Evolutionary conservation across 2,329 filamentous ascomycete species (phyloP), one percentile per base, ranked within the genome.

Genomic region (Colletotrichum sansevieriae): DNA sequence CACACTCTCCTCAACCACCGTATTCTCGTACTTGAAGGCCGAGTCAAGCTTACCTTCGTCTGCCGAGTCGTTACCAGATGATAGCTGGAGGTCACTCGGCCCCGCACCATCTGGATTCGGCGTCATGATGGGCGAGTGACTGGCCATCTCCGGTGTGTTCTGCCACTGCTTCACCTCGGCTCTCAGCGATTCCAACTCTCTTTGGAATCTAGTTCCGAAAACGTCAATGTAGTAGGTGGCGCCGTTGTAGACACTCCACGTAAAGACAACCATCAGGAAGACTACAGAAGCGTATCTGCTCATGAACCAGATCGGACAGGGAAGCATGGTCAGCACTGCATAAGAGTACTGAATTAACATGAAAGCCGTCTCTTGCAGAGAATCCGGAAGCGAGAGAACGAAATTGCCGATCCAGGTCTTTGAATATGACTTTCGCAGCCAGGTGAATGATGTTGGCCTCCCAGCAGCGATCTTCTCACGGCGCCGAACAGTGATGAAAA

Each of bases 141-240:
- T 65, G 65, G 75, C 76, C 9, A 83, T 73, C 15, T 89, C 87
- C 1, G 88, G 85, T 37, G 82, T 86, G 70, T 83, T 85, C 79
- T 97, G 94, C 93, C 94, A 97, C 78, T 94, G 95, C 52, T 91
- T 88, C 9, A 99, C 94, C 76, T 99, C 96, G 63, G 89, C 89
- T 80, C 92, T 95, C 82, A 99, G 87, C 60, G 91, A 87, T 77
- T 99, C 95, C 12, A 99, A 85, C 79, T 99, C 96, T 77, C 95
- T 97, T 83, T 99, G 94, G 84, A 99, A 98, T 2, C 95, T 90
- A 75, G 93, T 97, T 62, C 97, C 96, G 78, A 98, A 99, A 2
- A 98, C 93, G 75, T 99, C 96, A 76, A 99, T 98, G 80, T 99
- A 99, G 80, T 92, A 99, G 0, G 95, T 98, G 18, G 96, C 94